Evolutionary conservation across 1,284 basidiomycete genomes (phyloP).

Genomic region (Ceratobasidium sp.): DNA sequence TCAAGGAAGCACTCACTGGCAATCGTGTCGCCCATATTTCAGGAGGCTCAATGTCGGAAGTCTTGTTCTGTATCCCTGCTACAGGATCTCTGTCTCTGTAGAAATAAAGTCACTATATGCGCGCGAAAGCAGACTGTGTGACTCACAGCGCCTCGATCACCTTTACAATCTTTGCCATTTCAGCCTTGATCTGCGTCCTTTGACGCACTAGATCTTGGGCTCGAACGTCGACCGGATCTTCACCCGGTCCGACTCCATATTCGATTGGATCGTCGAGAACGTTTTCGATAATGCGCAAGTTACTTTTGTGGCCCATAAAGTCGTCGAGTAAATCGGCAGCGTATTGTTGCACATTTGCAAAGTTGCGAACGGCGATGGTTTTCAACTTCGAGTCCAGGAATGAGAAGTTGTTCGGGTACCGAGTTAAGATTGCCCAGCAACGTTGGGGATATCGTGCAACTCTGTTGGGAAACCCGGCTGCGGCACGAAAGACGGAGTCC

Average conservation of each 20-base stretch:
- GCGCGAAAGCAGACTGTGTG: not conserved
- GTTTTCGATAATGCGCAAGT: constrained; percentile 3
- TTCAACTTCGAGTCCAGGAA: not conserved
- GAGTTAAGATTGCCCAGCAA: constrained; percentile 18
- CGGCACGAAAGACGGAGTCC: constrained; percentile 17
- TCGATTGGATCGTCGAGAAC: constrained; percentile 9
- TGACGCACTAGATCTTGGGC: not conserved
- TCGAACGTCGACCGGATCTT: not conserved
- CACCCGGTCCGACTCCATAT: not conserved
- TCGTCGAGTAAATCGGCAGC: constrained; percentile 13
- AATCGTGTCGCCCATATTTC: constrained; percentile 24
- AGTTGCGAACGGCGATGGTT: constrained; percentile 6
- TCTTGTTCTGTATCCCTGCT: not conserved
- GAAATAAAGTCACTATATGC: not conserved
- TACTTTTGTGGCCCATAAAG: constrained; percentile 8
- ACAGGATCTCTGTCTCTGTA: not conserved
- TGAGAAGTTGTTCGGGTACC: constrained; percentile 8
- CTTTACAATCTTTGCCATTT: constrained; percentile 7
- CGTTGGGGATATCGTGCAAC: not conserved
- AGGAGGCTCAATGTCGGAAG: constrained; percentile 1
- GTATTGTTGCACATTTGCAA: not conserved
- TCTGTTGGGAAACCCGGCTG: not conserved
- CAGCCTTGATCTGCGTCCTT: not conserved
- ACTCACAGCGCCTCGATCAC: not conserved
- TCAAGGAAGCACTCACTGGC: not conserved